A percentile compares a stretch with the other conserved stretches of the same genome.
These are phyloP conservation scores for Globisporangium ultimum DNA, from an alignment of 352 stramenopile genomes.

Conservation along the genomic window DNA sequence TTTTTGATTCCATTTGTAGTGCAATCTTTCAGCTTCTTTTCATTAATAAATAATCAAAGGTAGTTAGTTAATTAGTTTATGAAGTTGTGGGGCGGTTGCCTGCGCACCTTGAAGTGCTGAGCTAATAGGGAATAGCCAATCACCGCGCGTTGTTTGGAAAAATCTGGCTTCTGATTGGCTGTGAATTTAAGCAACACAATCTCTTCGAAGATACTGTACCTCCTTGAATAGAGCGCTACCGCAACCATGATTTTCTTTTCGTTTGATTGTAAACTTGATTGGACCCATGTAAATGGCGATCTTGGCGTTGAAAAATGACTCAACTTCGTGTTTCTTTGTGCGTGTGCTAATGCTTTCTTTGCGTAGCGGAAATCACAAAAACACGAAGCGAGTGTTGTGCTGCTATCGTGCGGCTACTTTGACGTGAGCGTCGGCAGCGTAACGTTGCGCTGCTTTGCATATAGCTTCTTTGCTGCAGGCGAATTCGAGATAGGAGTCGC, in stretches of 20 bases:
- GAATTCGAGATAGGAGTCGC: neutral
- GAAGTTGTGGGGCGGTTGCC: conserved; percentile 1
- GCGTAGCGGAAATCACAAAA: too few relatives aligned
- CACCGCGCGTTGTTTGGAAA: neutral
- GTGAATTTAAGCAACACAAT: conserved; percentile 7
- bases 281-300: neutral
- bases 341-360: too few relatives aligned
- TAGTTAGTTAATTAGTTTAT: neutral
- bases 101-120: conserved; percentile 2
- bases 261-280: too few relatives aligned
- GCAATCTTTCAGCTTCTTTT: too few relatives aligned
- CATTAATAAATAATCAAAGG: neutral
- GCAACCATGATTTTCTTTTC: too few relatives aligned
- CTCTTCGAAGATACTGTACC: neutral
- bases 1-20: too few relatives aligned
- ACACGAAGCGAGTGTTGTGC: too few relatives aligned
- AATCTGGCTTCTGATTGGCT: conserved; percentile 11
- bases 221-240: too few relatives aligned
- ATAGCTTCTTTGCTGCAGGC: too few relatives aligned
- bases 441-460: conserved; percentile 15
- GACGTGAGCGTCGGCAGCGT: conserved; percentile 29
- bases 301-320: neutral
- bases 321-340: too few relatives aligned
- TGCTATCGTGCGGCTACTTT: neutral
- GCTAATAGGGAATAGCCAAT: conserved; percentile 7